These are phyloP conservation scores for Coniophora puteana DNA, from an alignment of 1,284 basidiomycete genomes.

Conservation along the genomic window DNA sequence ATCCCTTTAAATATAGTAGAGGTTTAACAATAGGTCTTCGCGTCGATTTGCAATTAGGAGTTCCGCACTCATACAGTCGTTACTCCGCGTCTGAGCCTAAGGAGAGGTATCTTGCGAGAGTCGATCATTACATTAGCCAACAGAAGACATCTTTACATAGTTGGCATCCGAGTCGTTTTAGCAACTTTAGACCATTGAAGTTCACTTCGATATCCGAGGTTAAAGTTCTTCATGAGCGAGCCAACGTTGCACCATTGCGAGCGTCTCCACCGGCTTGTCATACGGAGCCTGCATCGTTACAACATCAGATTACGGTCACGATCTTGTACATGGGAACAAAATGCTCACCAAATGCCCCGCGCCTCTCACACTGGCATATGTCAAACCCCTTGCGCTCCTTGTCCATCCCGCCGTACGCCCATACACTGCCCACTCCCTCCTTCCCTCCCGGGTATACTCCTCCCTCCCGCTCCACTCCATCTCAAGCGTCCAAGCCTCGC, in stretches of 20 bases:
- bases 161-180: no score
- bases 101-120: no score
- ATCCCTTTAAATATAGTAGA: no score
- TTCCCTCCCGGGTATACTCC: slow-evolving; percentile 37
- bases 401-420: slow-evolving; percentile 48
- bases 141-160: no score
- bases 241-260: slow-evolving; percentile 47
- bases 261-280: slow-evolving; percentile 48
- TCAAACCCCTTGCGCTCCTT: slow-evolving; percentile 50
- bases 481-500: slow-evolving; percentile 52
- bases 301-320: slow-evolving; percentile 18
- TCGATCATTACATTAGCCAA: no score
- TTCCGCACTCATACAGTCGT: no score
- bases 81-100: no score
- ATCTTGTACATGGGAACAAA: slow-evolving; percentile 12
- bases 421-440: slow-evolving; percentile 50
- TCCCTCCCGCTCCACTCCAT: slow-evolving; percentile 56
- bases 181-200: no score
- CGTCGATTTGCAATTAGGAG: no score
- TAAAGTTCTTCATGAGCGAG: slow-evolving; percentile 30
- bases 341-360: slow-evolving; percentile 56
- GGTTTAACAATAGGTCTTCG: no score
- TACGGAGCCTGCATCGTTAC: slow-evolving; percentile 41
- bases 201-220: no score
- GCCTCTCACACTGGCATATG: slow-evolving; percentile 51